Base-by-base conservation (phyloP, 2,329 filamentous ascomycete genomes). In the Rhinocladiella mackenziei region DNA sequence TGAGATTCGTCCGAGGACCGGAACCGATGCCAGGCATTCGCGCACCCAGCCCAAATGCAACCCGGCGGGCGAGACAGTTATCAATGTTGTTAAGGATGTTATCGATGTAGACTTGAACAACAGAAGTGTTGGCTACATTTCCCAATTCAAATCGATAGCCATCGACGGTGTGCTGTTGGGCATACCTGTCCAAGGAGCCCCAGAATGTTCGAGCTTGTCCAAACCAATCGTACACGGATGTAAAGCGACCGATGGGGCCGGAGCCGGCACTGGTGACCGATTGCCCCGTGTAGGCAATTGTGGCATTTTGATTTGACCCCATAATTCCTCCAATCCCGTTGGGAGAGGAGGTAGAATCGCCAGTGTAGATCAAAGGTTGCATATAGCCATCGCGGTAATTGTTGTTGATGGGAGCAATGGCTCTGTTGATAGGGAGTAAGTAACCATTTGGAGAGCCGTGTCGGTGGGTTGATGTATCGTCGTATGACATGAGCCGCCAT, bases 311-410 rank as follows among this genome's bases (percentile, higher is more conserved):
- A 19, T 15, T 17, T 7, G 42, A 25, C 6, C 6, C 11, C 8
- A 39, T 18, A 8, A 45, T 34, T 13, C 42, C 70, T 1, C 77
- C 74, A 57, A 78, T 81, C 2, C 84, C 76, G 65, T 89, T 89
- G 0, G 85, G 85, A 81, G 81, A 89, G 66, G 89, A 89, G 66
- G 89, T 89, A 53, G 84, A 78, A 0, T 74, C 81, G 34, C 85
- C 82, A 59, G 81, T 83, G 15, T 76, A 78, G 53, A 92, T 89
- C 3, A 75, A 81, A 62, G 91, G 86, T 3, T 83, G 76, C 65
- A 81, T 76, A 4, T 77, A 74, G 2, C 86, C 86, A 45, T 92
- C 86, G 0, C 86, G 80, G 65, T 88, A 84, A 59, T 83, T 76
- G 65, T 84, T 87, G 75, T 86, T 80, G 25, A 86, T 80, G 0